Evolutionary conservation across 1,284 basidiomycete species (phyloP), one percentile per base, ranked within the genome.

Genomic region (Puccinia coronata): DNA sequence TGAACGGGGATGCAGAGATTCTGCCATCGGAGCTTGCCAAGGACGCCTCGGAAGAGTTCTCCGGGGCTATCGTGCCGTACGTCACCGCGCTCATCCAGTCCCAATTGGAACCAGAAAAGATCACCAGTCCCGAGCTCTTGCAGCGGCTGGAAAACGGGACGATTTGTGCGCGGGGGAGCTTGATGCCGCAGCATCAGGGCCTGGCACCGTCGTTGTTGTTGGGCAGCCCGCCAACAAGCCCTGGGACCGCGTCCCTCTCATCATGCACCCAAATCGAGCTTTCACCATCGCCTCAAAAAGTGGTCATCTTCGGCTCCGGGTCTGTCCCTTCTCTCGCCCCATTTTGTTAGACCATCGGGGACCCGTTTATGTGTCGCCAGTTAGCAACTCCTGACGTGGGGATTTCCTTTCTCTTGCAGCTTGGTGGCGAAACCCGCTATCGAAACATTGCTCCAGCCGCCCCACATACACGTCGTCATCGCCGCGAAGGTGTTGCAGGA

Each of bases 371-470:
- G n/a, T n/a, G n/a, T n/a, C n/a, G n/a, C n/a, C n/a, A n/a, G n/a
- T n/a, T n/a, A n/a, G n/a, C n/a, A n/a, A n/a, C n/a, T 31, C 4
- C 16, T 49, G 23, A 49, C 31, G 25, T 20, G 67, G 5, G n/a
- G n/a, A 12, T 18, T 49, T 11, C 47, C 47, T n/a, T 59, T 97
- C 4, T 95, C 95, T 14, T 93, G 92, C 78, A 96, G 95, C 25
- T 95, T 96, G 90, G 95, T 96, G 31, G 93, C 94, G 18, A 91
- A 91, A 2, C 94, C 94, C 16, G 92, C 92, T 11, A 91, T 94
- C 8, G 90, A 92, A 82, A 90, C 92, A 84, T 89, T 96, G 72
- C 87, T 90, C 84, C 86, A 85, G 53, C 83, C 83, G 82, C 82
- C 83, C 47, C 83, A 84, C 75, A 84, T 82, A 82, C 63, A 67